phyloP scores from a whole-genome alignment of 768 basidiomycete genomes.

The Sarcodon sp. region DNA sequence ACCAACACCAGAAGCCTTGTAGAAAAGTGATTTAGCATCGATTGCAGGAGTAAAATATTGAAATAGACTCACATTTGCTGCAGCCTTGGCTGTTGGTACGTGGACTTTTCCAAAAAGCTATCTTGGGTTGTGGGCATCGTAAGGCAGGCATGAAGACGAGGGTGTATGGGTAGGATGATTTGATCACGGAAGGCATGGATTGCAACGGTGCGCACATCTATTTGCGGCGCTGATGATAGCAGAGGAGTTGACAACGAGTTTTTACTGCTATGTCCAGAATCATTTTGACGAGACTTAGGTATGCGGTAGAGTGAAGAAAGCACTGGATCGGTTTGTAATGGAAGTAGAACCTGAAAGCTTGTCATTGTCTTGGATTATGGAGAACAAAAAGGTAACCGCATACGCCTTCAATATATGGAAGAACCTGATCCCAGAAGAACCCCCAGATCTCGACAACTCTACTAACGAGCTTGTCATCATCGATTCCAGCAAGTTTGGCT shows the following conservation, averaged over 20 bases:
- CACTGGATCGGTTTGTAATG: slow-evolving; percentile 46
- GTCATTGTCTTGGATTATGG: not conserved
- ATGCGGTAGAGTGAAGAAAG: slow-evolving; percentile 58
- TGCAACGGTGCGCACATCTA: slow-evolving; percentile 76
- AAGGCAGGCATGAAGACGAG: slow-evolving; percentile 43
- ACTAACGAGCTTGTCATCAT: slow-evolving; percentile 66
- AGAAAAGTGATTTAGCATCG: not conserved
- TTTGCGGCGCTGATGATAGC: slow-evolving; percentile 31
- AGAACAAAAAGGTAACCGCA: slow-evolving; percentile 26
- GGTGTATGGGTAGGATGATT: slow-evolving; percentile 55
- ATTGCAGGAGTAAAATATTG: not conserved
- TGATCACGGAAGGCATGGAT: slow-evolving; percentile 71
- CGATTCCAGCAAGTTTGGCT: slow-evolving; percentile 62
- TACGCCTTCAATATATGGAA: slow-evolving; percentile 83
- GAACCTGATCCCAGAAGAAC: slow-evolving; percentile 86
- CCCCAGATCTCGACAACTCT: slow-evolving; percentile 83
- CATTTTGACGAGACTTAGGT: slow-evolving; percentile 36
- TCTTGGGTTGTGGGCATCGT: slow-evolving; percentile 43
- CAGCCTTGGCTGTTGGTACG: slow-evolving; percentile 53
- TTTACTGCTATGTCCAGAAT: slow-evolving; percentile 31
- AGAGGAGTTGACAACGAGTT: slow-evolving; percentile 20
- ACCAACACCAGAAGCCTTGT: slow-evolving; percentile 62
- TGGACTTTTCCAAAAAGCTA: slow-evolving; percentile 32
- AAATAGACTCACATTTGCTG: slow-evolving; percentile 58
- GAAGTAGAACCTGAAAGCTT: slow-evolving; percentile 36